Base-by-base conservation (phyloP, 371 early-diverging fungal genomes). In the Choanephora cucurbitarum region DNA sequence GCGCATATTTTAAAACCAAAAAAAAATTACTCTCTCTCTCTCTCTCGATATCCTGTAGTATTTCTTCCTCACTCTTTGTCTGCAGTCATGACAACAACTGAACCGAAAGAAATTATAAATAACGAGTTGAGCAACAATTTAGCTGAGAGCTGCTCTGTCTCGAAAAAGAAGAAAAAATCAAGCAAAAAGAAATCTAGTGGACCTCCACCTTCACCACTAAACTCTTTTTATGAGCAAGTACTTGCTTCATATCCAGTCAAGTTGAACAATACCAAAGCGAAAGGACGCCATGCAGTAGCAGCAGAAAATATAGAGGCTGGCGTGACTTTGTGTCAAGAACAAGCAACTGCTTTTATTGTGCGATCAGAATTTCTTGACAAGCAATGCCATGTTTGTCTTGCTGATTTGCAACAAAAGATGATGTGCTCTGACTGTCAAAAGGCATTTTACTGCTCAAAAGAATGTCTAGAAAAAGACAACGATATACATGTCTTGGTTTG, bases 271-370 rank as follows among this genome's bases (percentile, higher is more conserved):
- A 70, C 75, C 21, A 72, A 67, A 34, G 67, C 80, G 46, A 87
- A 84, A 69, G 89, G 88, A 8, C 81, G 86, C 2, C 84, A 85
- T 57, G 81, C 82, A 2, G 75, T 80, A n/a, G 85, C 89, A 0
- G 44, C 72, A 13, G 51, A 64, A 32, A 67, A 71, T 24, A 58
- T 89, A 6, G 52, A 61, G 15, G 68, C 79, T 31, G 90, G 90
- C 7, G 72, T 72, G 3, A 66, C 75, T 15, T 67, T 87, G 5
- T 66, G 79, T 40, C 56, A 66, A 10, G 90, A 89, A 59, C 58
- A 71, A 55, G 83, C 86, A 6, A 65, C 81, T 1, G 79, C 81
- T 0, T 73, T 73, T 39, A 78, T 89, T 10, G 86, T 88, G 49
- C 80, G 85, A 55, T 71, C 79, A 32, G 68, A 72, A 21, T 79